These are phyloP conservation scores for Pelargonium fulgidum DNA, from an alignment of 441 rosid species.

Conservation along the genomic window DNA sequence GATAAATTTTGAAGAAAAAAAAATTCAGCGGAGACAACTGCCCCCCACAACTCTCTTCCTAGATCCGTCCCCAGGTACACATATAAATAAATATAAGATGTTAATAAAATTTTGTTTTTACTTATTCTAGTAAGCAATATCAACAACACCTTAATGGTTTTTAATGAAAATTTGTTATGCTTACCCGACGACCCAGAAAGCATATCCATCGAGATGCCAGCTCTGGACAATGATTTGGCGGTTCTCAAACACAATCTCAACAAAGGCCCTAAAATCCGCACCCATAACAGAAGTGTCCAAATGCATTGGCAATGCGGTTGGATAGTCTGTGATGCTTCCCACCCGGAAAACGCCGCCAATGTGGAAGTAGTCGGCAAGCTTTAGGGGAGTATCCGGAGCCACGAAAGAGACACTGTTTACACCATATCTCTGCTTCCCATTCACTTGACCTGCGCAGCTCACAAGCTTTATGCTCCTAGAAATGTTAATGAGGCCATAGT, in stretches of 20 bases:
- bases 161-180: background rate
- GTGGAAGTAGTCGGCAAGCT: constrained; percentile 60
- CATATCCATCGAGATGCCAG: constrained; percentile 63
- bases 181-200: constrained; percentile 73
- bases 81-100: too few species aligned
- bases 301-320: constrained; percentile 28
- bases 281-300: constrained; percentile 62
- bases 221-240: constrained; percentile 49
- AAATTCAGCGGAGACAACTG: too few species aligned
- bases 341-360: constrained; percentile 44
- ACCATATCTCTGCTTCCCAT: constrained; percentile 51
- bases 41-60: too few species aligned
- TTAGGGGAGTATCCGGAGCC: constrained; percentile 52
- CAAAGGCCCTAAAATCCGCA: constrained; percentile 39
- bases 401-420: constrained; percentile 52
- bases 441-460: constrained; percentile 40
- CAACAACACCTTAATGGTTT: too few species aligned
- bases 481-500: constrained; percentile 47
- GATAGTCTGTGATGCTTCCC: constrained; percentile 48
- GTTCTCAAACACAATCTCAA: constrained; percentile 61
- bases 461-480: constrained; percentile 44
- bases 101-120: too few species aligned
- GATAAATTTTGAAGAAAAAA: too few species aligned
- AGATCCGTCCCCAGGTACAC: too few species aligned
- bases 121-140: too few species aligned